A percentile compares a stretch with the other conserved stretches of the same genome.
Evolutionary conservation across 73 alveolate genomes (phyloP).

Genomic region (Loxodes magnus): DNA sequence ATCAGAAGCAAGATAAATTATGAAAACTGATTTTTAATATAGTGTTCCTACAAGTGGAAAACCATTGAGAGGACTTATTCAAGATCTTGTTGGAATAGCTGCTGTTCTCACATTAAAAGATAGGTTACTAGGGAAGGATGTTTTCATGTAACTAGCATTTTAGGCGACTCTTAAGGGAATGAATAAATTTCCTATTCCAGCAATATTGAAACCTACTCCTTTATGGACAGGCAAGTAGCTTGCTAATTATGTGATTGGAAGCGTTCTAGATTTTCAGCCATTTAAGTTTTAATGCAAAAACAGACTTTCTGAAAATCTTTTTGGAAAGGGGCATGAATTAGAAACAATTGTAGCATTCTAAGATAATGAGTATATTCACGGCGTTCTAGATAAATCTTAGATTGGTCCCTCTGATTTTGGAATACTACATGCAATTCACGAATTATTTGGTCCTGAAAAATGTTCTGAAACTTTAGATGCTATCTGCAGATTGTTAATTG

Average conservation of each 20-base stretch:
- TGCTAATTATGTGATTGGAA: slow-evolving; percentile 59
- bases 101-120: slow-evolving; percentile 90
- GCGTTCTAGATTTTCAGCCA: slow-evolving; percentile 29
- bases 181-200: slow-evolving; percentile 70
- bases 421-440: slow-evolving; percentile 90
- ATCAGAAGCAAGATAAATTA: slow-evolving; percentile 77
- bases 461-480: slow-evolving; percentile 91
- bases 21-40: slow-evolving; percentile 85
- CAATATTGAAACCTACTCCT: slow-evolving; percentile 78
- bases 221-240: slow-evolving; percentile 93
- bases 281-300: slow-evolving; percentile 65
- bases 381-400: slow-evolving; percentile 87
- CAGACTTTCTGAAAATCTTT: slow-evolving; percentile 54
- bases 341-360: slow-evolving; percentile 34
- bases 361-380: slow-evolving; percentile 22
- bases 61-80: slow-evolving; percentile 97
- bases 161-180: slow-evolving; percentile 60
- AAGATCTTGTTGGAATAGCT: slow-evolving; percentile 93
- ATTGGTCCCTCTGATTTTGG: slow-evolving; percentile 95
- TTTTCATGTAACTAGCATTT: slow-evolving; percentile 80
- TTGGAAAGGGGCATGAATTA: slow-evolving; percentile 72
- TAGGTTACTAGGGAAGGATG: slow-evolving; percentile 77
- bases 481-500: slow-evolving; percentile 80
- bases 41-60: slow-evolving; percentile 97
- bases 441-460: slow-evolving; percentile 83